Base-by-base conservation (phyloP, 805 yeast species). In the Metschnikowia orientalis region DNA sequence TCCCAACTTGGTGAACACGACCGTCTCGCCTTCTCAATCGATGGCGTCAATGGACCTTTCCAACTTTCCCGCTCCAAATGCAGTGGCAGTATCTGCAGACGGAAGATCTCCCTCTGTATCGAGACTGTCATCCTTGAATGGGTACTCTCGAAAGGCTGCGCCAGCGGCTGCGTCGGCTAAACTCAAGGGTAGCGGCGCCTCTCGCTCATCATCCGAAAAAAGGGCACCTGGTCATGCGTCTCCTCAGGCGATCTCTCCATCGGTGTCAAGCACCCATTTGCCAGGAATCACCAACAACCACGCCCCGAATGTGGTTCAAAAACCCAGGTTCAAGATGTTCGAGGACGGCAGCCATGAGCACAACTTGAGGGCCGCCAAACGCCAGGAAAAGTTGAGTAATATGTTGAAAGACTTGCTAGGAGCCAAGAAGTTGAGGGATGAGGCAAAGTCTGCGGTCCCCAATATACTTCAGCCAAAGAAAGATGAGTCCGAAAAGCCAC, bases 271-370 rank as follows among this genome's bases (percentile, higher is more conserved):
- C 24, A 32, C 41, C 0, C 32, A 42, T n/a, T 35, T 46, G 15
- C 37, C 45, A 6, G 34, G 47, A 10, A 34, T 29, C 18, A 18
- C 34, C 6, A 18, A 35, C 15, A 30, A 28, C 8, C 16, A 32
- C 13, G 8, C 47, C 3, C 16, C 30, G 11, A 23, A 42, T n/a
- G 40, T 34, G 4, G 31, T 33, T 10, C 32, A 26, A 6, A 57
- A 58, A 28, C 74, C 74, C 1, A 47, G 89, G 26, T 79, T 80
- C 51, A 47, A 62, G 13, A 59, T 79, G 50, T 60, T 63, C 30
- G 86, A 79, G 30, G 81, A 80, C 45, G 94, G 95, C 4, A 43
- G 61, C 8, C 98, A 90, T 57, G 85, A 75, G 49, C 98, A 90
- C 57, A 77, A 77, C 53, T 65, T 90, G 39, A 71, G 77, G 38